Base-by-base conservation (phyloP, 2,329 filamentous ascomycete genomes). In the Penicillium expansum region DNA sequence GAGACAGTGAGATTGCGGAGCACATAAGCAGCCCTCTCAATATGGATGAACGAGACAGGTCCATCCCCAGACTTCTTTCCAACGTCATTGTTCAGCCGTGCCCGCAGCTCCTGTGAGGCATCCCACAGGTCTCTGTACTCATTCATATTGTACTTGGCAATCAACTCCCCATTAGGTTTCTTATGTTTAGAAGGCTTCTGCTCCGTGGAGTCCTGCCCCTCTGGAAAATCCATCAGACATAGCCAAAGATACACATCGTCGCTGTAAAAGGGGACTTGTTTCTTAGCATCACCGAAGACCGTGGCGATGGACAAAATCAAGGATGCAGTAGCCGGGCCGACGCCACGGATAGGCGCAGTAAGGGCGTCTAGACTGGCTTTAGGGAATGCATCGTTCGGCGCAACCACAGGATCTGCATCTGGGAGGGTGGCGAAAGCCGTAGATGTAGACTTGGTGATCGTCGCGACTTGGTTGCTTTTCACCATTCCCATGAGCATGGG, bases 181-280 rank as follows among this genome's bases (percentile, higher is more conserved):
- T 59, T 64, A 32, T 59, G 53, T 43, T 56, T 62, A 33, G 48
- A 56, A 4, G 44, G 14, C 43, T 57, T 60, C 47, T 61, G 58
- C 39, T 48, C 32, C 5, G 38, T 22, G 13, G 0, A 3, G 27
- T 18, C 13, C 6, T 1, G 11, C 9, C 33, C 50, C 30, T 52
- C 14, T 20, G 69, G 67, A 29, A 63, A 70, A 9, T 58, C 58
- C 20, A 60, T 54, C 37, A 67, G 18, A 68, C 70, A 69, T 2
- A 78, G 60, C 76, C 77, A 79, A 10, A 70, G 61, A 50, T 68
- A 78, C 22, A 73, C 56, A 60, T 79, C 76, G 42, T 79, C 77
- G 38, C 75, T 76, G 58, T 75, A 79, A 44, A 79, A 79, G 0
- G 76, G 76, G 1, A 73, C 57, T 18, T 68, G 62, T 22, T 58